Evolutionary conservation across 2,329 filamentous ascomycete species (phyloP).

Genomic region (Fusarium anthophilum): DNA sequence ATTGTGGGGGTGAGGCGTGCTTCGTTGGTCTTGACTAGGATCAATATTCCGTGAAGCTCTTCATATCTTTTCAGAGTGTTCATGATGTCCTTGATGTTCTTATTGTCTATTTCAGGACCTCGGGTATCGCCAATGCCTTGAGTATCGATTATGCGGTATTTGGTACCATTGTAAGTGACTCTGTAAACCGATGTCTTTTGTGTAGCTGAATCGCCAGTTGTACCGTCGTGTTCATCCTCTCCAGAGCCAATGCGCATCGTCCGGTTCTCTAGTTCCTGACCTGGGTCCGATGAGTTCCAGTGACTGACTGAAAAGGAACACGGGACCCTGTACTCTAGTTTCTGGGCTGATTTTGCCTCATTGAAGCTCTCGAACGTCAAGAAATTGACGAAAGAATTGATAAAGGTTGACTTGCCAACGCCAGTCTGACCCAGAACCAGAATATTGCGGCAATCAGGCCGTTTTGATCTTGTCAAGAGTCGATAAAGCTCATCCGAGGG

Average conservation of each 20-base stretch:
- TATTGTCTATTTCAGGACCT: conserved; percentile 13
- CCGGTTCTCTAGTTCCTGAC: neutral
- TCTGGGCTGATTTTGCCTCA: conserved; percentile 42
- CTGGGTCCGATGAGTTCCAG: neutral
- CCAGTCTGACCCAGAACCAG: conserved; percentile 59
- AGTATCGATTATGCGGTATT: conserved; percentile 21
- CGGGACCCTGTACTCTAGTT: conserved; percentile 20
- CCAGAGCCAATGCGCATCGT: conserved; percentile 14
- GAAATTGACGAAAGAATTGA: conserved; percentile 60
- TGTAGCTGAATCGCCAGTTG: conserved; percentile 17
- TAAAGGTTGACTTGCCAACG: conserved; percentile 59
- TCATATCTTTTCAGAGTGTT: conserved; percentile 2
- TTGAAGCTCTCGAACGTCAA: conserved; percentile 50
- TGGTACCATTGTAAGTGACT: neutral
- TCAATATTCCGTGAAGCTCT: conserved; percentile 26
- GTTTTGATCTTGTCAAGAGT: neutral
- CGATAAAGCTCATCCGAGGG: neutral
- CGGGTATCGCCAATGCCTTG: conserved; percentile 26
- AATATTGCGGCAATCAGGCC: conserved; percentile 50
- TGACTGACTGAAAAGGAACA: conserved; percentile 18
- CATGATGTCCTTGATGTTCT: conserved; percentile 22
- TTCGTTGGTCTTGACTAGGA: conserved; percentile 18
- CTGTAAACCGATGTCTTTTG: conserved; percentile 6
- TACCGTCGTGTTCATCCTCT: conserved; percentile 22
- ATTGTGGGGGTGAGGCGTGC: conserved; percentile 5